Percentiles rank a stretch among this genome's conserved stretches.
These are phyloP conservation scores for Porpolomopsis calyptriformis DNA, from an alignment of 768 basidiomycete species.

Conservation along the genomic window DNA sequence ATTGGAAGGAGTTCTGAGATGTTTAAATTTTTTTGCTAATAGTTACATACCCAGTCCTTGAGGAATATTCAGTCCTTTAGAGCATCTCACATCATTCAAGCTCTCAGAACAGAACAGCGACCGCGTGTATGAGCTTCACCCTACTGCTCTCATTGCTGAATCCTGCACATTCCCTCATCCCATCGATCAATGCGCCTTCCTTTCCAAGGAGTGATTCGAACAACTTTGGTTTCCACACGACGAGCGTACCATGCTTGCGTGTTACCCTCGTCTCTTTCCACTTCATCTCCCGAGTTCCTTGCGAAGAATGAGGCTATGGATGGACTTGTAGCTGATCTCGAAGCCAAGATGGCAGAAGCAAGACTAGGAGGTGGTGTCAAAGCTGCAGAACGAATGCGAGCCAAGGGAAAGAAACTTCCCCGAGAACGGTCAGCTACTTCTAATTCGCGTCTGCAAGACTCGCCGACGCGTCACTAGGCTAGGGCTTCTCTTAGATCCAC, in stretches of 20 bases:
- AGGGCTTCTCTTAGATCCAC: constrained; percentile 65
- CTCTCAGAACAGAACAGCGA: not conserved
- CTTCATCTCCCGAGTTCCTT: constrained; percentile 60
- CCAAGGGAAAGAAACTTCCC: constrained; percentile 73
- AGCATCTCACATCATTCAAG: too few species aligned
- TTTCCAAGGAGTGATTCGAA: constrained; percentile 10
- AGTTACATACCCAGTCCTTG: too few species aligned
- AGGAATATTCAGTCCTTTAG: too few species aligned
- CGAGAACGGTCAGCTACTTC: constrained; percentile 56
- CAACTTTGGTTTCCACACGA: constrained; percentile 12
- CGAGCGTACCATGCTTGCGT: constrained; percentile 59
- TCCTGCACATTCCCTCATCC: constrained; percentile 5
- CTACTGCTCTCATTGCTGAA: constrained; percentile 13
- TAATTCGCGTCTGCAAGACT: not conserved
- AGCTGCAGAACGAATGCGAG: constrained; percentile 63
- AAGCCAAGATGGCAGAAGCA: constrained; percentile 45
- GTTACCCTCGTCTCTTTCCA: constrained; percentile 61
- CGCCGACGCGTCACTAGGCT: constrained; percentile 34
- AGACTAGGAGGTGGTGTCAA: constrained; percentile 67
- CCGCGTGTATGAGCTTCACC: too few species aligned
- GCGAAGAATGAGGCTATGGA: constrained; percentile 63
- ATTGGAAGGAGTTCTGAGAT: constrained; percentile 71
- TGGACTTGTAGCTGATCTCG: constrained; percentile 51
- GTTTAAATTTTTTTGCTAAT: too few species aligned
- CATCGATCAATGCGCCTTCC: constrained; percentile 3